Conservation (phyloP, 1,284 basidiomycete species). For the Pholiota adiposa region DNA sequence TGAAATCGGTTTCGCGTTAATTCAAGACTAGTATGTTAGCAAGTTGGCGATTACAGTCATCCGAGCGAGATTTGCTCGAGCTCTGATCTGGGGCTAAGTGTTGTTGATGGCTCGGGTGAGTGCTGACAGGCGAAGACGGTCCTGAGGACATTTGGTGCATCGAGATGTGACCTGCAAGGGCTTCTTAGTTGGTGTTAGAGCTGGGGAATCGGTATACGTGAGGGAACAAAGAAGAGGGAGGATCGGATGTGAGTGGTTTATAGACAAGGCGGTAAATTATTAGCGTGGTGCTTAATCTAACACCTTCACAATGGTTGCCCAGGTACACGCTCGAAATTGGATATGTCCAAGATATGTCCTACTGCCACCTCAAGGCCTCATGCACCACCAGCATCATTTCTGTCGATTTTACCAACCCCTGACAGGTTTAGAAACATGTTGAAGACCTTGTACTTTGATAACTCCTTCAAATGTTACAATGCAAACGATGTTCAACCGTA, state of each 20-base stretch:
- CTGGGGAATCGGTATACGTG: not conserved
- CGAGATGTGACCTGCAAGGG: slow-evolving; percentile 9
- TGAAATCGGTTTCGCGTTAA: slow-evolving; percentile 8
- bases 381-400: slow-evolving; percentile 19
- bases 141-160: slow-evolving; percentile 43
- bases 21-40: slow-evolving; percentile 45
- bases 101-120: slow-evolving; percentile 28
- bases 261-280: slow-evolving; percentile 20
- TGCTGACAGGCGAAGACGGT: slow-evolving; percentile 38
- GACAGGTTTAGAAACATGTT: not conserved
- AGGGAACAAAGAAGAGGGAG: slow-evolving; percentile 5
- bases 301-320: slow-evolving; percentile 35
- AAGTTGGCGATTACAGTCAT: slow-evolving; percentile 38
- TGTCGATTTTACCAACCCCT: not conserved
- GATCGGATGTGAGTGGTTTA: slow-evolving; percentile 14
- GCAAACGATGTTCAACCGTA: not conserved
- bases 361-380: slow-evolving; percentile 16
- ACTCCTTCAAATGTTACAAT: not conserved
- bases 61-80: slow-evolving; percentile 36
- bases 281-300: slow-evolving; percentile 25
- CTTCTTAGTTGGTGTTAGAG: slow-evolving; percentile 10
- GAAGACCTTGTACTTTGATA: not conserved
- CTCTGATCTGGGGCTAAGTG: slow-evolving; percentile 38
- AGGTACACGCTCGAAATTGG: slow-evolving; percentile 23
- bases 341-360: too few species aligned